Percentiles rank a stretch among this genome's conserved stretches.
phyloP scores from a whole-genome alignment of 352 stramenopile species.

The Globisporangium takayamanum region DNA sequence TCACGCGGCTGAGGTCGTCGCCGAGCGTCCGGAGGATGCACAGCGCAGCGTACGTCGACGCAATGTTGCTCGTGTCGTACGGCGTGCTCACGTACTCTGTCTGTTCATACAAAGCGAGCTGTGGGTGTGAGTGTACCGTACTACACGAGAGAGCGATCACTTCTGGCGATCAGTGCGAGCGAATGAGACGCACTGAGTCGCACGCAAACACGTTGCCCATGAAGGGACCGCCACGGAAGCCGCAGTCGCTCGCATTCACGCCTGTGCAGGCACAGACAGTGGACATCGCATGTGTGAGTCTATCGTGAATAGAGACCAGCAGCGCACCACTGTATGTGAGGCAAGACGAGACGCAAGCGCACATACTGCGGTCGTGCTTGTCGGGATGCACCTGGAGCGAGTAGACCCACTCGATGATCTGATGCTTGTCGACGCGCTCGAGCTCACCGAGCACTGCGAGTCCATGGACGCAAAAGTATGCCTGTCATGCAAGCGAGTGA shows the following conservation, averaged over 20 bases:
- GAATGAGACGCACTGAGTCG: conserved; percentile 15
- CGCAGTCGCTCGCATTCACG: conserved; percentile 65
- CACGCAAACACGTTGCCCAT: conserved; percentile 59
- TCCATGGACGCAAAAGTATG: conserved; percentile 83
- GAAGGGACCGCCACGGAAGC: conserved; percentile 62
- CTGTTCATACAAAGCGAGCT: conserved; percentile 6
- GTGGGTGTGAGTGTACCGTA: background rate
- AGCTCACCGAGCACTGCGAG: conserved; percentile 76
- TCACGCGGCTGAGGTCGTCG: conserved; percentile 70
- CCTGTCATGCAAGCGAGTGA: conserved; percentile 14
- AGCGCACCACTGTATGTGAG: background rate
- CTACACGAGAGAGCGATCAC: background rate
- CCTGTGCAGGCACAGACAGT: background rate
- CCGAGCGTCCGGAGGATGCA: conserved; percentile 82
- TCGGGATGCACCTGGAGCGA: conserved; percentile 74
- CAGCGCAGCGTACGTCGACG: conserved; percentile 78
- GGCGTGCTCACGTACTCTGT: conserved; percentile 51
- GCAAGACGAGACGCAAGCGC: background rate
- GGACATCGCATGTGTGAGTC: too few species aligned
- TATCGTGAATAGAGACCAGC: background rate
- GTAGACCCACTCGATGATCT: conserved; percentile 86
- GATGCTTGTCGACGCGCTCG: conserved; percentile 53
- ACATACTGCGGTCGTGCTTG: conserved; percentile 44
- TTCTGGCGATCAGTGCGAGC: too few species aligned
- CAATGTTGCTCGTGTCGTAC: conserved; percentile 84